Base-by-base conservation (phyloP, 2,329 filamentous ascomycete genomes). In the Fusarium agapanthi region DNA sequence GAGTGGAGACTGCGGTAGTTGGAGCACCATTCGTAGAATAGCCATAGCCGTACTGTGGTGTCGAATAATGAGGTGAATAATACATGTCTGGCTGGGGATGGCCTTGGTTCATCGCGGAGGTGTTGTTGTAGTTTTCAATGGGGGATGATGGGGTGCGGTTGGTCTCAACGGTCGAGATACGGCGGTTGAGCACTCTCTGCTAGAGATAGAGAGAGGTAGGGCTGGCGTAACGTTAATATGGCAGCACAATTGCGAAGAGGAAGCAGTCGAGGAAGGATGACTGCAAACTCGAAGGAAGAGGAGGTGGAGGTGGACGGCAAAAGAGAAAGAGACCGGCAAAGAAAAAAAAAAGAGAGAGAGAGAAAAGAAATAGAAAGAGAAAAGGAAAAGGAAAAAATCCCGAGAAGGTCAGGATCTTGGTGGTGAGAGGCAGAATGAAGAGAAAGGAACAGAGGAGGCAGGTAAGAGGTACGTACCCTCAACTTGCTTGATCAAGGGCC, bases 21-120 rank as follows among this genome's bases (percentile, higher is more conserved):
- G 87, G 89, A 16, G 89, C 88, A 53, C 92, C 93, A 83, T 92
- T 93, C 43, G 88, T 79, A 44, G 88, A 79, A 77, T 97, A 97
- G 32, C 87, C 89, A 81, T 97, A 97, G 60, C 73, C 85, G 83
- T 85, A 96, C 87, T 76, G 89, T 82, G 79, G 84, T 77, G 88
- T n/a, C 83, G 87, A 87, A 81, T 96, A 97, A 72, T 38, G 92
- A 91, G 95, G 93, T 63, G 92, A 85, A 82, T 97, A 97, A 76
- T 95, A 93, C 81, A 97, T 88, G 1, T 69, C 65, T 69, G 66
- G 61, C 30, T 69, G 65, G 65, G 61, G 65, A 79, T 90, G 89
- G 77, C 89, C 61, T 65, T 88, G 92, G 85, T 97, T 97, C 95
- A 98, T 97, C 83, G 86, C 84, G 80, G 41, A 67, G 41, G 35